A percentile compares a stretch with the other conserved stretches of the same genome.
Conservation (phyloP, 2,329 filamentous ascomycete genomes). For the Fusarium annulatum region DNA sequence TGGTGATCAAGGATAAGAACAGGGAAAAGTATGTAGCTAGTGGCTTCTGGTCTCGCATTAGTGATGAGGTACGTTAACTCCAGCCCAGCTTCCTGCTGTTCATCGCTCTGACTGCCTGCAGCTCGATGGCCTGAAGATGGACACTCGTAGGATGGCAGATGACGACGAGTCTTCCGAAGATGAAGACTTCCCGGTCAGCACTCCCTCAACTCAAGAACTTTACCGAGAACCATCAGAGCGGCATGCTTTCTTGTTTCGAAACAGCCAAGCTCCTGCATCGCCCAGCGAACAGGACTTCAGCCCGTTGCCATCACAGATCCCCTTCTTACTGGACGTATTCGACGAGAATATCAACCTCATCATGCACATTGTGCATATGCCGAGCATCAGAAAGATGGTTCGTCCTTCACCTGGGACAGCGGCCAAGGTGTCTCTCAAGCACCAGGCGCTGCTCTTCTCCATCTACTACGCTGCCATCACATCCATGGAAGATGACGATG, state of each 20-base stretch:
- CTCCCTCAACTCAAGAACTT: slow-evolving; percentile 53
- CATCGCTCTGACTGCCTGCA: slow-evolving; percentile 26
- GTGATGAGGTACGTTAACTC: slow-evolving; percentile 59
- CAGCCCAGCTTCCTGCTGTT: too few relatives aligned
- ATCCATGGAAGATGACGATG: slow-evolving; percentile 68
- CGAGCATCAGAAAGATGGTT: slow-evolving; percentile 51
- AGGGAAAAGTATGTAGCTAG: slow-evolving; percentile 62
- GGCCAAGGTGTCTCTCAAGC: slow-evolving; percentile 51
- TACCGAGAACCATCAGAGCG: slow-evolving; percentile 57
- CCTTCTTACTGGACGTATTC: slow-evolving; percentile 63
- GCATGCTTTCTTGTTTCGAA: slow-evolving; percentile 63
- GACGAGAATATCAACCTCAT: slow-evolving; percentile 62
- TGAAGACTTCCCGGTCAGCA: slow-evolving; percentile 46
- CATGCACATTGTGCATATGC: slow-evolving; percentile 58
- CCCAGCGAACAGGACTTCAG: slow-evolving; percentile 55
- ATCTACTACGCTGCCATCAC: slow-evolving; percentile 67
- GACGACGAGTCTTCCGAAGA: slow-evolving; percentile 51
- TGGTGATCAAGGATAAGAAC: slow-evolving; percentile 58
- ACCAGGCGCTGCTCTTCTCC: slow-evolving; percentile 66
- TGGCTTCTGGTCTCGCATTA: slow-evolving; percentile 67
- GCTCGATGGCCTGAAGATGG: slow-evolving; percentile 59
- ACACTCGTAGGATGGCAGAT: slow-evolving; percentile 48
- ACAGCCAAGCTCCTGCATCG: slow-evolving; percentile 51
- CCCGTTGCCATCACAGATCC: slow-evolving; percentile 66
- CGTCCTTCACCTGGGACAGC: slow-evolving; percentile 50